A percentile compares a stretch with the other conserved stretches of the same genome.
These are phyloP conservation scores for Chaetomium strumarium DNA, from an alignment of 2,329 filamentous ascomycete genomes.

Conservation along the genomic window DNA sequence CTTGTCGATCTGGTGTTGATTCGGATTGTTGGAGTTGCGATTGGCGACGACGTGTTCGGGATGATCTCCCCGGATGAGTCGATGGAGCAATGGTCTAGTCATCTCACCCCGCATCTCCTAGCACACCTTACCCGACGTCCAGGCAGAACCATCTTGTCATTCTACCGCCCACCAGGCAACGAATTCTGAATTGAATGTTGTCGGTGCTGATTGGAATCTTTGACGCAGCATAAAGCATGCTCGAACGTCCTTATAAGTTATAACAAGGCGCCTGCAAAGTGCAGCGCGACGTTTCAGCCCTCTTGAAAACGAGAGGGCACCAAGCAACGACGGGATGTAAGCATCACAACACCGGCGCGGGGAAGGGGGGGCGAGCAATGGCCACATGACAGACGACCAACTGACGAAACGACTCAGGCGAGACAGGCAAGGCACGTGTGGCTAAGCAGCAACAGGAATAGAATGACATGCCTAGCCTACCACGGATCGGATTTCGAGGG, in stretches of 20 bases:
- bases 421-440: neutral
- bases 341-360: neutral
- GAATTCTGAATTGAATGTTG: no score
- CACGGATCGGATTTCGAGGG: no score
- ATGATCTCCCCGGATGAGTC: constrained; percentile 13
- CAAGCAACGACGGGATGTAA: neutral
- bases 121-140: neutral
- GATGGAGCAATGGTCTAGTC: neutral
- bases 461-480: no score
- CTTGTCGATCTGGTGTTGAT: neutral
- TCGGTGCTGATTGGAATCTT: no score
- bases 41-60: neutral
- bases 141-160: no score
- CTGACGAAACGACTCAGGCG: neutral
- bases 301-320: neutral
- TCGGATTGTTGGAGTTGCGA: neutral
- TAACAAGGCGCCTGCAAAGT: no score
- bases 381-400: constrained; percentile 8
- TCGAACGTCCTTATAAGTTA: no score
- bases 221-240: no score
- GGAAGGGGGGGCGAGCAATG: neutral
- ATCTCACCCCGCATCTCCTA: neutral
- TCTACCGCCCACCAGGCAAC: neutral
- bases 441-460: no score
- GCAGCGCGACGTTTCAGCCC: neutral